Conservation (phyloP, 2,329 filamentous ascomycete genomes). For the Fusarium papillatum region DNA sequence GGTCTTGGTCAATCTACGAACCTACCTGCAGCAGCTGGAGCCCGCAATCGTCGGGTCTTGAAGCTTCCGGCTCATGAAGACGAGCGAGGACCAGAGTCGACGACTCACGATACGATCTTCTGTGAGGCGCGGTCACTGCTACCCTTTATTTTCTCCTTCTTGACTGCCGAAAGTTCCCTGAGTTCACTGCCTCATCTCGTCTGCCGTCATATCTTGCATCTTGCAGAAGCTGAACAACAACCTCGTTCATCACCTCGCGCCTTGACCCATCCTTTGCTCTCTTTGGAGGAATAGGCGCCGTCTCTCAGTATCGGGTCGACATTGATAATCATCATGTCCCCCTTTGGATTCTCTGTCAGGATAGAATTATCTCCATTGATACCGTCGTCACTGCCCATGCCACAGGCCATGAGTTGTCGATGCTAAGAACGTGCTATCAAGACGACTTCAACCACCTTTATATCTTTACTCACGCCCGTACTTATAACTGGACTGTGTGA, state of each 20-base stretch:
- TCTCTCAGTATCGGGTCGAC: constrained; percentile 1
- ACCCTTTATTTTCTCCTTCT: constrained; percentile 15
- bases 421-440: constrained; percentile 7
- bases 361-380: constrained; percentile 27
- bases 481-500: not conserved
- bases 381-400: constrained; percentile 15
- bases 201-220: constrained; percentile 12
- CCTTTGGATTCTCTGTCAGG: constrained; percentile 31
- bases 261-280: not conserved
- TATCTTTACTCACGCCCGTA: not conserved
- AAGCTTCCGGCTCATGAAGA: constrained; percentile 17
- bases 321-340: constrained; percentile 38
- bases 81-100: not conserved
- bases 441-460: constrained; percentile 2
- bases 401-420: constrained; percentile 7
- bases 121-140: constrained; percentile 24
- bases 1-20: not conserved
- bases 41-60: constrained; percentile 19
- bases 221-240: constrained; percentile 5
- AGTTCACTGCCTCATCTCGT: constrained; percentile 14
- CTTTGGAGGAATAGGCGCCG: constrained; percentile 6
- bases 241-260: not conserved
- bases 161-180: not conserved
- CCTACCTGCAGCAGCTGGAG: not conserved
- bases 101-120: constrained; percentile 8